Evolutionary conservation across 352 stramenopile genomes (phyloP).

Genomic region (Phytophthora foliorum): DNA sequence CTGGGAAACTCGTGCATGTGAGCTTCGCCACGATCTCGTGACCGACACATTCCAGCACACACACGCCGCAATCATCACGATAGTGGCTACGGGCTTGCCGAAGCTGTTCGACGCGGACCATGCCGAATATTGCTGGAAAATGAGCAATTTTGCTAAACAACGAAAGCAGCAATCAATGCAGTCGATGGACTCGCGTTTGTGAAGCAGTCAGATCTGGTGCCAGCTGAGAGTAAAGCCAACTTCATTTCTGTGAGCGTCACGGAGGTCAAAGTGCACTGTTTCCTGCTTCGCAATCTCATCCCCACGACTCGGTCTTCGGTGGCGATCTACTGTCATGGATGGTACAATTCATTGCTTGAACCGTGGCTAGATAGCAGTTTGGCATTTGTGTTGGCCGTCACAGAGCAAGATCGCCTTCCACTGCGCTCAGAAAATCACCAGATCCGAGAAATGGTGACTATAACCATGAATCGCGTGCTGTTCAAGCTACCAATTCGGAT

Average conservation of each 20-base stretch:
- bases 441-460: slow-evolving; percentile 71
- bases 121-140: slow-evolving; percentile 37
- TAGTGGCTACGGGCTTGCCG: slow-evolving; percentile 54
- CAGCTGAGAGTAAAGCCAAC: slow-evolving; percentile 30
- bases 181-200: slow-evolving; percentile 51
- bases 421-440: slow-evolving; percentile 69
- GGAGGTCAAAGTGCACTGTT: slow-evolving; percentile 63
- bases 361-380: not conserved
- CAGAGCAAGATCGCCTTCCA: slow-evolving; percentile 65
- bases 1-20: slow-evolving; percentile 54
- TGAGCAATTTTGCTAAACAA: slow-evolving; percentile 43
- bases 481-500: slow-evolving; percentile 68
- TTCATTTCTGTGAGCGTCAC: slow-evolving; percentile 54
- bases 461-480: slow-evolving; percentile 71
- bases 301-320: slow-evolving; percentile 67
- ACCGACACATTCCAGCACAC: slow-evolving; percentile 46
- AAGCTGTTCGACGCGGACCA: slow-evolving; percentile 41
- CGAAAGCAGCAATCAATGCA: slow-evolving; percentile 41
- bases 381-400: not conserved
- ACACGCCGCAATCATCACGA: slow-evolving; percentile 56
- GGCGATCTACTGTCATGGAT: slow-evolving; percentile 64
- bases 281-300: slow-evolving; percentile 64
- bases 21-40: slow-evolving; percentile 41
- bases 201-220: slow-evolving; percentile 28
- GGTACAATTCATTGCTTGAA: slow-evolving; percentile 26